A percentile compares a stretch with the other conserved stretches of the same genome.
phyloP scores from a whole-genome alignment of 2,329 filamentous ascomycete genomes.

The Aspergillus brunneoviolaceus region DNA sequence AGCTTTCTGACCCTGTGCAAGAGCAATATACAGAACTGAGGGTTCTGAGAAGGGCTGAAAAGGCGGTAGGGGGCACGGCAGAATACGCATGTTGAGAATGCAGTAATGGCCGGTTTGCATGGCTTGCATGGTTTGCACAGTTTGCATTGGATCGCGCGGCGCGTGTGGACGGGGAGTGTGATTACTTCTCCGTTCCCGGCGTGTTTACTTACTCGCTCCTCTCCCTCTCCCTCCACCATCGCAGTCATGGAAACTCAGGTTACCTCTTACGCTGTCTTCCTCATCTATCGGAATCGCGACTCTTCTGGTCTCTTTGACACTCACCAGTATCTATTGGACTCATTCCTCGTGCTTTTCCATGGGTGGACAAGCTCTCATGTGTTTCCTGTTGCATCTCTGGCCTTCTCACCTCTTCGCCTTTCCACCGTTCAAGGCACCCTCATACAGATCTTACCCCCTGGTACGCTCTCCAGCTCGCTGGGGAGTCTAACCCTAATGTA shows the following conservation, averaged over 20 bases:
- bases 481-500: constrained; percentile 92
- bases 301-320: not conserved
- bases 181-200: not conserved
- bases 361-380: not conserved
- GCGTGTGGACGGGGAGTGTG: not conserved
- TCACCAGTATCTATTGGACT: not conserved
- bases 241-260: constrained; percentile 4
- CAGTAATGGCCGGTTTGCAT: too few relatives aligned
- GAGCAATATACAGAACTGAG: too few relatives aligned
- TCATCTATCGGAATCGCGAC: not conserved
- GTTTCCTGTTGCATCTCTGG: constrained; percentile 14
- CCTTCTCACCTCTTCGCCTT: constrained; percentile 39
- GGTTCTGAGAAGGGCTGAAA: too few relatives aligned
- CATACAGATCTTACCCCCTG: constrained; percentile 68
- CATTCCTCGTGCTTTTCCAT: not conserved
- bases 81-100: too few relatives aligned
- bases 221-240: not conserved
- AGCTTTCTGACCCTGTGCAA: too few relatives aligned
- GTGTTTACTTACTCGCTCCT: not conserved
- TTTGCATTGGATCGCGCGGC: not conserved
- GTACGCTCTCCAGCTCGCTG: constrained; percentile 69
- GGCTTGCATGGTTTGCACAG: not conserved
- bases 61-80: too few relatives aligned
- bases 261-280: constrained; percentile 10
- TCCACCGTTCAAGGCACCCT: constrained; percentile 22